Evolutionary conservation across 208 protist species (phyloP), one percentile per base, ranked within the genome.

Genomic region (Trypanosoma rangeli): DNA sequence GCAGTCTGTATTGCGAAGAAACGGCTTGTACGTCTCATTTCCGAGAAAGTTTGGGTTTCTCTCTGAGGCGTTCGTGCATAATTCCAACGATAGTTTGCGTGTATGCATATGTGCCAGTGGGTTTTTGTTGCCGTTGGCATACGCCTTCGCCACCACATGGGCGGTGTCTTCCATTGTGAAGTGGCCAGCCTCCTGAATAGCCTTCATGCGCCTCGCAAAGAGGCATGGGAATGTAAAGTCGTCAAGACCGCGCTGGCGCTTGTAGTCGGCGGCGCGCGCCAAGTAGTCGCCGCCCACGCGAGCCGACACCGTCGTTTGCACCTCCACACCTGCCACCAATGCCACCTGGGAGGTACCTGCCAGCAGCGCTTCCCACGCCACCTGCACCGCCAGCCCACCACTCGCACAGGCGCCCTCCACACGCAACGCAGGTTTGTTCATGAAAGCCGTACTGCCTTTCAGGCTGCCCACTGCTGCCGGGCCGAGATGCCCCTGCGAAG

Each of bases 161-260:
- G 86, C 90, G 7, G 86, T 88, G 61, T 97, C 94, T 61, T 96
- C 86, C 85, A 87, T 87, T 15, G 87, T 91, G 68, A 92, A 92
- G 72, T 94, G 85, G 39, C 80, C 73, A 53, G 78, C 77, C 73
- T 86, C 84, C 52, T 70, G 67, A 68, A 93, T 92, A 54, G 73
- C 80, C 76, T 92, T 92, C 86, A 94, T 94, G 64, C 90, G 84
- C 70, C 83, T 86, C 16, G 89, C 92, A 50, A 96, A 97, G 26
- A 97, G 68, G 59, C 92, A 95, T n/a, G 94, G 94, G 70, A 95
- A 97, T 4, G 89, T 96, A 74, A 97, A 97, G 74, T 97, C 94
- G 71, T 97, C 94, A 28, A 97, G 37, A 26, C 65, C 22, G 53
- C 94, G 88, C 84, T 97, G 94, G 0, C 86, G 82, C 33, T 68